Conservation (phyloP, 78 protist species). For the Dictyostelium firmibasis region DNA sequence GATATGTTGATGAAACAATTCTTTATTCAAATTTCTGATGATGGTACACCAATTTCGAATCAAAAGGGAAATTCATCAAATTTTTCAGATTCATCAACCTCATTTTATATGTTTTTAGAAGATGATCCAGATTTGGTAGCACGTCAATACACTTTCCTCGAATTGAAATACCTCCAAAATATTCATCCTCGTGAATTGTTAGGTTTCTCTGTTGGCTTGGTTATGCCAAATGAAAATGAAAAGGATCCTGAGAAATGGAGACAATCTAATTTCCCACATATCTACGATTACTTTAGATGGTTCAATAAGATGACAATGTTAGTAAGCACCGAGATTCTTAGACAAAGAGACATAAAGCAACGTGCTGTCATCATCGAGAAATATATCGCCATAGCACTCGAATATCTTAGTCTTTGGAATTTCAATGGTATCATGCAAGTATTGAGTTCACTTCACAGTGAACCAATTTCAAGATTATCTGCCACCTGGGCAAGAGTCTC, state of each 20-base stretch:
- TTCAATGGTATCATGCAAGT: constrained; percentile 82
- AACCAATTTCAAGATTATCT: constrained; percentile 40
- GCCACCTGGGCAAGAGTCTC: constrained; percentile 55
- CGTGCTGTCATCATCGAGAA: constrained; percentile 23
- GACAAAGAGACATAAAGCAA: constrained; percentile 48
- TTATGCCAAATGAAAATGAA: constrained; percentile 34
- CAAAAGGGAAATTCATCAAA: not conserved
- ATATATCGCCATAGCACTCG: constrained; percentile 39
- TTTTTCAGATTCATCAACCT: not conserved
- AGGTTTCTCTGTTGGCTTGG: constrained; percentile 66
- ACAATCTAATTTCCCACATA: constrained; percentile 63
- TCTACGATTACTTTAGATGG: constrained; percentile 60
- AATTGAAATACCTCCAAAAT: constrained; percentile 26
- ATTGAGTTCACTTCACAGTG: constrained; percentile 51
- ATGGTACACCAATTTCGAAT: not conserved
- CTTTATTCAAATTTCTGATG: constrained; percentile 15
- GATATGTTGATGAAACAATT: constrained; percentile 35
- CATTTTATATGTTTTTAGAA: constrained; percentile 29
- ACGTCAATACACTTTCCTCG: constrained; percentile 43
- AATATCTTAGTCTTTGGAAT: constrained; percentile 63
- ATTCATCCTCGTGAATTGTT: constrained; percentile 71
- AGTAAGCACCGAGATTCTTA: constrained; percentile 60
- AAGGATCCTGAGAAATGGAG: constrained; percentile 19
- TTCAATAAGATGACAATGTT: constrained; percentile 63
- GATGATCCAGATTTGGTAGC: constrained; percentile 71